Percentiles rank a stretch among this genome's conserved stretches.
Evolutionary conservation across 1,139 yeast genomes (phyloP).

Genomic region (Casaregolazyma suthepensis): DNA sequence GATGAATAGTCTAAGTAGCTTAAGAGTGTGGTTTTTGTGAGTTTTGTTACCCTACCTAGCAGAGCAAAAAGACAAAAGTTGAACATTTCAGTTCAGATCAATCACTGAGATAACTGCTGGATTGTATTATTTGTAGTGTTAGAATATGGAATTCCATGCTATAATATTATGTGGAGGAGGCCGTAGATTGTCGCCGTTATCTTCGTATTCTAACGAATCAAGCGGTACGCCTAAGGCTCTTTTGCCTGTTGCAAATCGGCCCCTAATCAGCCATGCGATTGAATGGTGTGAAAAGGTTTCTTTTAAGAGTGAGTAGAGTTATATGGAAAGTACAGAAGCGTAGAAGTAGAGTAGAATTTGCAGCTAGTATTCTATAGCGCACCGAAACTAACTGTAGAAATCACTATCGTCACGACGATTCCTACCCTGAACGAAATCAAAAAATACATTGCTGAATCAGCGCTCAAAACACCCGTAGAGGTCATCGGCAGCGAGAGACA

Average conservation of each 20-base stretch:
- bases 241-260: slow-evolving; percentile 82
- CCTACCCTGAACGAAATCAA: slow-evolving; percentile 15
- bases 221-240: slow-evolving; percentile 76
- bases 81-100: neutral
- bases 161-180: slow-evolving; percentile 87
- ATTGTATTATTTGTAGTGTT: neutral
- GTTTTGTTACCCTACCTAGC: neutral
- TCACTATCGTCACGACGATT: slow-evolving; percentile 45
- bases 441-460: slow-evolving; percentile 16
- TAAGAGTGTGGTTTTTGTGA: neutral
- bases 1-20: neutral
- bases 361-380: too few species aligned
- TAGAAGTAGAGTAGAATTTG: too few species aligned
- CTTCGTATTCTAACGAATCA: slow-evolving; percentile 40
- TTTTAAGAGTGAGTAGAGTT: slow-evolving; percentile 21
- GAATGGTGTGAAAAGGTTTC: slow-evolving; percentile 87
- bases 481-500: slow-evolving; percentile 18
- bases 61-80: neutral
- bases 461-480: slow-evolving; percentile 11
- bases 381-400: too few species aligned
- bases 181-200: slow-evolving; percentile 59
- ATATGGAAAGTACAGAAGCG: neutral
- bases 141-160: slow-evolving; percentile 85
- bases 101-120: neutral
- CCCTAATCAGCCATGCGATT: slow-evolving; percentile 82